phyloP scores from a whole-genome alignment of 73 alveolate genomes.

The Urostyla sp. region DNA sequence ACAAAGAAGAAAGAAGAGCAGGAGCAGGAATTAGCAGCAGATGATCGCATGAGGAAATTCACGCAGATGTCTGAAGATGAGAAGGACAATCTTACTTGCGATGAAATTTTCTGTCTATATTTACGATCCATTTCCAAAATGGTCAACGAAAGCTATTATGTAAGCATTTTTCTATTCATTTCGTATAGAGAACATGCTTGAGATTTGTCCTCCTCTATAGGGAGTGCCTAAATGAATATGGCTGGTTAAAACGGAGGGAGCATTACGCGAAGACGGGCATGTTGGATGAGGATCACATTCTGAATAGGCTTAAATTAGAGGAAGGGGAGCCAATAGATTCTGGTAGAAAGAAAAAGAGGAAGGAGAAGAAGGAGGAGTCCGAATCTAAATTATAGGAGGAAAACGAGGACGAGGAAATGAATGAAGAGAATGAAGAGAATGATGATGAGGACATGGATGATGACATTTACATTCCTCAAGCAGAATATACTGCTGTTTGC shows the following conservation, averaged over 20 bases:
- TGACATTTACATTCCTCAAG: constrained; percentile 46
- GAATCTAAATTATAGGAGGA: not conserved
- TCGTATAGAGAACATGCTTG: constrained; percentile 24
- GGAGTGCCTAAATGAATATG: constrained; percentile 62
- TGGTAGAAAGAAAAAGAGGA: not conserved
- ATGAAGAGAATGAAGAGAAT: not conserved
- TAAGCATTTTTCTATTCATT: too few species aligned
- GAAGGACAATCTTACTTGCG: constrained; percentile 55
- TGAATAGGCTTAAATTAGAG: constrained; percentile 7
- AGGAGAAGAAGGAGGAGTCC: not conserved
- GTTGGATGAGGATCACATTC: constrained; percentile 34
- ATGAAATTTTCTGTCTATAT: constrained; percentile 59
- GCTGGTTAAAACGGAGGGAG: constrained; percentile 60
- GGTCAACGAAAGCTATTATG: constrained; percentile 60
- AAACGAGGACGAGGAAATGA: constrained; percentile 14
- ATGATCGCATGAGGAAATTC: constrained; percentile 59
- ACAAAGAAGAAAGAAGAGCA: not conserved
- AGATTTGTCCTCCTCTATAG: constrained; percentile 49
- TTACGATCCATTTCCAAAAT: constrained; percentile 47
- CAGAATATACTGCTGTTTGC: constrained; percentile 53
- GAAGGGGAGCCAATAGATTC: constrained; percentile 6
- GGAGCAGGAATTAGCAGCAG: constrained; percentile 31
- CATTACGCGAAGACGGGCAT: constrained; percentile 46
- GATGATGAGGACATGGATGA: constrained; percentile 34
- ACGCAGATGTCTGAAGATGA: constrained; percentile 57